A percentile compares a stretch with the other conserved stretches of the same genome.
Evolutionary conservation across 768 basidiomycete species (phyloP).

Genomic region (Grammothele lineata): DNA sequence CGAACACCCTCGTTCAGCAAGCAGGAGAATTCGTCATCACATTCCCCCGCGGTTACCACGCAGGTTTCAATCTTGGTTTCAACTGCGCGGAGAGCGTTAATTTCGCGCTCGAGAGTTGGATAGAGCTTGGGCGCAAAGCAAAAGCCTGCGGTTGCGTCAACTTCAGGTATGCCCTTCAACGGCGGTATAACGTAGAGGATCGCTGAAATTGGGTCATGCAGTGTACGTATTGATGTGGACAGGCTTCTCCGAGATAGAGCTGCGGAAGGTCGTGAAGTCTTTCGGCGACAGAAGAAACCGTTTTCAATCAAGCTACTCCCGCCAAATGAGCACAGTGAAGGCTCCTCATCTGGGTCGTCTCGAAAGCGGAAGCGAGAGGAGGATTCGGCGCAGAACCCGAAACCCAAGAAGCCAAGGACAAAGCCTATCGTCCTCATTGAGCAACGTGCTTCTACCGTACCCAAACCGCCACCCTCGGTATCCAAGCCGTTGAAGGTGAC

Average conservation of each 20-base stretch:
- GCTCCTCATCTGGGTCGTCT: conserved; percentile 3
- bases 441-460: too few relatives aligned
- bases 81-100: conserved; percentile 98
- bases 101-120: conserved; percentile 93
- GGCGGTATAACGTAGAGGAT: too few relatives aligned
- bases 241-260: conserved; percentile 70
- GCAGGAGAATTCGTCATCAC: conserved; percentile 97
- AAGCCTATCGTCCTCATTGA: conserved; percentile 16
- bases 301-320: too few relatives aligned
- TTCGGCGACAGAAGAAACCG: conserved; percentile 7
- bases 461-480: too few relatives aligned
- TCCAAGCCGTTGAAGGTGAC: conserved; percentile 43
- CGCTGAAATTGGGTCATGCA: too few relatives aligned
- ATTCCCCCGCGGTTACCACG: conserved; percentile 92
- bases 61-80: conserved; percentile 93
- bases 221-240: conserved; percentile 93
- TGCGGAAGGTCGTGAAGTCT: conserved; percentile 32
- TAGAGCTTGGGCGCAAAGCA: conserved; percentile 82
- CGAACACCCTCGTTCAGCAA: conserved; percentile 87
- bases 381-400: not conserved
- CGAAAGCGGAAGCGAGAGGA: conserved; percentile 3
- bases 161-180: conserved; percentile 61
- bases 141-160: conserved; percentile 69
- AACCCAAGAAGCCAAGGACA: conserved; percentile 15
- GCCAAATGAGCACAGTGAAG: not conserved